Conservation (phyloP, 371 early-diverging fungal genomes). For the Rhizomucor pusillus region DNA sequence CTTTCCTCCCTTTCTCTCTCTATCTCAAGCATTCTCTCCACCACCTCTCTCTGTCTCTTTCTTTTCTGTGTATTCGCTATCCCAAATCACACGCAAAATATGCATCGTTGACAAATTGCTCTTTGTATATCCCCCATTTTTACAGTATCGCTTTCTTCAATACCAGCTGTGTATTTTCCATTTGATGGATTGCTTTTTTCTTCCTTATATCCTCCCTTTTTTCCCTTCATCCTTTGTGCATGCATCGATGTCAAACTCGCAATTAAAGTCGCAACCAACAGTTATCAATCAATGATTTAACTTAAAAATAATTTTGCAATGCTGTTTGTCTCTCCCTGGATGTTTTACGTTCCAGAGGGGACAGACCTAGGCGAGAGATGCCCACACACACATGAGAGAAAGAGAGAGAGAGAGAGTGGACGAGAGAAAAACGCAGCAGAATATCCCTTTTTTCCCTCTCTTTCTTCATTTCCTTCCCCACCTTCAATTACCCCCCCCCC, state of each 20-base stretch:
- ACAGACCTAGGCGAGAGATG: not conserved
- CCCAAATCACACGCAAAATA: too few species aligned
- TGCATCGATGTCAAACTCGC: not conserved
- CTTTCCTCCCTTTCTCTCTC: too few species aligned
- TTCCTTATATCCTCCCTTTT: too few species aligned
- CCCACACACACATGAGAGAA: not conserved
- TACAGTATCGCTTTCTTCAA: too few species aligned
- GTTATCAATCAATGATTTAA: not conserved
- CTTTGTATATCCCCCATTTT: too few species aligned
- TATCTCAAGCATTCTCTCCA: too few species aligned
- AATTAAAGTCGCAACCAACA: not conserved
- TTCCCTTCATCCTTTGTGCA: not conserved
- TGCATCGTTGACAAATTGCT: too few species aligned
- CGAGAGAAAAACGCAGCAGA: not conserved
- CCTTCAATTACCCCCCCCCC: not conserved
- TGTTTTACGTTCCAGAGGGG: not conserved
- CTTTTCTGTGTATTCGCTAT: too few species aligned
- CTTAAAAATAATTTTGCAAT: not conserved
- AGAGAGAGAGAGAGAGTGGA: not conserved
- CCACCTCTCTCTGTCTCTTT: too few species aligned
- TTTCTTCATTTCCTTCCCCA: not conserved
- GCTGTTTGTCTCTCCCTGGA: not conserved
- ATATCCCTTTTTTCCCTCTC: not conserved
- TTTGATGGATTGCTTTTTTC: too few species aligned
- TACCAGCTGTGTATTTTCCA: too few species aligned